Evolutionary conservation across 140 eudicot species (phyloP).

Genomic region (Flaveria floridana): DNA sequence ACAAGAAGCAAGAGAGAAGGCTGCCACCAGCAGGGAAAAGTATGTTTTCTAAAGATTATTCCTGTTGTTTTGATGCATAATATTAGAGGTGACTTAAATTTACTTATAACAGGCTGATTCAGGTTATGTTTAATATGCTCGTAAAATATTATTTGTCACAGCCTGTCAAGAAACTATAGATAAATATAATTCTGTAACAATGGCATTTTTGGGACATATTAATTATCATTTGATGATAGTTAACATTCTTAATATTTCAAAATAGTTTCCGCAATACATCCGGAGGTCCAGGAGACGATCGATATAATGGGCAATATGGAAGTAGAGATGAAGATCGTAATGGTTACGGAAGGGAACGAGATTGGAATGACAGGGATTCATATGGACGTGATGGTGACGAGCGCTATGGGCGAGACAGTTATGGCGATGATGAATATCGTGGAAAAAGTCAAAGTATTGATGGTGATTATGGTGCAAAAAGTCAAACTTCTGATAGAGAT

Average conservation of each 20-base stretch:
- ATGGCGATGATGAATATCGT: slow-evolving; percentile 68
- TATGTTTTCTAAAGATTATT: slow-evolving; percentile 39
- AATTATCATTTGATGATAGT: neutral
- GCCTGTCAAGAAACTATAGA: too few species aligned
- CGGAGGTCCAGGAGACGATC: slow-evolving; percentile 53
- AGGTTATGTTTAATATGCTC: neutral
- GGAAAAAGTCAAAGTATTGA: slow-evolving; percentile 65
- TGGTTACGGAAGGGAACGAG: slow-evolving; percentile 77
- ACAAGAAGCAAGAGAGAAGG: slow-evolving; percentile 90
- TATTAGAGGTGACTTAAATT: neutral
- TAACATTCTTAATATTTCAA: neutral
- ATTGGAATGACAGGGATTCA: slow-evolving; percentile 50
- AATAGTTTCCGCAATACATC: slow-evolving; percentile 63
- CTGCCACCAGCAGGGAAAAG: slow-evolving; percentile 85
- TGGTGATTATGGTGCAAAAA: slow-evolving; percentile 57
- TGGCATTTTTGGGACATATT: too few species aligned
- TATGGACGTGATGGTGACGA: slow-evolving; percentile 68
- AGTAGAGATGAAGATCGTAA: slow-evolving; percentile 64
- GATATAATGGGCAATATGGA: slow-evolving; percentile 48
- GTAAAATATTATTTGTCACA: neutral
- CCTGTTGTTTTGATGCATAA: neutral
- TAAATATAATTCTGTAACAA: too few species aligned
- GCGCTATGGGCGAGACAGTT: slow-evolving; percentile 51
- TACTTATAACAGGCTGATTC: neutral
- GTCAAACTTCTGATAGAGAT: slow-evolving; percentile 81